Evolutionary conservation across 1,284 basidiomycete species (phyloP).

Genomic region (Leccinum pachyderme): DNA sequence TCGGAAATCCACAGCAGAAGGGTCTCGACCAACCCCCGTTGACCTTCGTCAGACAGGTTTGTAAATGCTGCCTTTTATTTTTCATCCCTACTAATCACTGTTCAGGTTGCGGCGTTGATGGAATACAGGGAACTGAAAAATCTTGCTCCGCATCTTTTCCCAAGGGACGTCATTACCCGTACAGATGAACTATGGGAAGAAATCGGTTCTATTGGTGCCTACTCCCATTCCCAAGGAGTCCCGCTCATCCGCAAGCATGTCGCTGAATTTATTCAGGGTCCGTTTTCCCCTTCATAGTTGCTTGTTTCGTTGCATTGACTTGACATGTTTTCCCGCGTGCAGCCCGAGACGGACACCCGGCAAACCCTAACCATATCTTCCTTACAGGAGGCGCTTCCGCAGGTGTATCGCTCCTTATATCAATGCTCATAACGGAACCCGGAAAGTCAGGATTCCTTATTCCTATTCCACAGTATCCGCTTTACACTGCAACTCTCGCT

Average conservation of each 20-base stretch:
- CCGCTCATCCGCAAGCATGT: conserved; percentile 87
- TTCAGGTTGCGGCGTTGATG: conserved; percentile 82
- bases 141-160: conserved; percentile 78
- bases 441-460: conserved; percentile 81
- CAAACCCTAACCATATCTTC: conserved; percentile 87
- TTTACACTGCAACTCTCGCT: conserved; percentile 94
- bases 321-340: conserved; percentile 8
- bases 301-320: conserved; percentile 8
- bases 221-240: conserved; percentile 95
- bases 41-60: conserved; percentile 89
- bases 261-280: conserved; percentile 75
- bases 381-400: conserved; percentile 92
- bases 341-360: conserved; percentile 88
- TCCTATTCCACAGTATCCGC: conserved; percentile 97
- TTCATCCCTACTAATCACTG: not conserved
- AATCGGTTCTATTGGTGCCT: conserved; percentile 93
- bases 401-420: conserved; percentile 87
- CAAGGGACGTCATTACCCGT: conserved; percentile 81
- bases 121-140: conserved; percentile 89
- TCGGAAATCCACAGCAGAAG: conserved; percentile 97
- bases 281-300: not conserved
- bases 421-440: conserved; percentile 68
- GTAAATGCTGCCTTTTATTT: conserved; percentile 20
- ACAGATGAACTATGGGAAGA: conserved; percentile 80
- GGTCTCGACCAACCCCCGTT: conserved; percentile 92